Evolutionary conservation across 2,329 filamentous ascomycete genomes (phyloP).

Genomic region (Pseudogymnoascus sp.): DNA sequence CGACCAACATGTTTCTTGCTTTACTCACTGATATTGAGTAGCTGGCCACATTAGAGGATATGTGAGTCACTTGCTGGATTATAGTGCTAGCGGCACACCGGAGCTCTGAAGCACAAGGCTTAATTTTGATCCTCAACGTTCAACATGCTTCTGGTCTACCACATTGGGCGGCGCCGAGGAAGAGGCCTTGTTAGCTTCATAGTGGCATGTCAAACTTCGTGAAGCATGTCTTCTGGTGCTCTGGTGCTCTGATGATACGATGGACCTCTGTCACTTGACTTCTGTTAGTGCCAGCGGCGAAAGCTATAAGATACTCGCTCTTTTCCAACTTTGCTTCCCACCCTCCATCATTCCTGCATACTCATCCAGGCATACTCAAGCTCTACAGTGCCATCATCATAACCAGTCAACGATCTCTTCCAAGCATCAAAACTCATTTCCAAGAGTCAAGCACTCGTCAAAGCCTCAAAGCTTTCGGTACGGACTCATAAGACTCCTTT

Average conservation of each 20-base stretch:
- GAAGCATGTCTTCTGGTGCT: not conserved
- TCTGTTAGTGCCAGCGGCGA: not conserved
- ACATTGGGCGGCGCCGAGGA: not conserved
- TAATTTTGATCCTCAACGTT: not conserved
- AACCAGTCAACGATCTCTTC: not conserved
- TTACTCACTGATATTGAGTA: not conserved
- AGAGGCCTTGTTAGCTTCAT: not conserved
- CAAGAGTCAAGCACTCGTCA: not conserved
- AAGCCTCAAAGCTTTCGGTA: conserved; percentile 2
- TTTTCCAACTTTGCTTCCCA: not conserved
- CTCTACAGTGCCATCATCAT: conserved; percentile 3
- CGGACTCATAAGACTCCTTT: not conserved
- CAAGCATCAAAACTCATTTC: conserved; percentile 4
- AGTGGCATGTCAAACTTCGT: not conserved
- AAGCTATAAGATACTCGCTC: not conserved
- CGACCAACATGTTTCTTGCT: not conserved
- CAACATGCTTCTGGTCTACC: not conserved
- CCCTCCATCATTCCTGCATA: conserved; percentile 1
- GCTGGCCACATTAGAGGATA: not conserved
- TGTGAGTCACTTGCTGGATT: not conserved
- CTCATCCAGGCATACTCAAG: conserved; percentile 9
- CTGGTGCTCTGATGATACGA: not conserved
- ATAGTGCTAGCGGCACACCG: not conserved
- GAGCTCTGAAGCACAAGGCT: not conserved
- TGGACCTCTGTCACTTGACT: not conserved